These are phyloP conservation scores for Aspergillus heteromorphus DNA, from an alignment of 495 filamentous ascomycete species.

Conservation along the genomic window DNA sequence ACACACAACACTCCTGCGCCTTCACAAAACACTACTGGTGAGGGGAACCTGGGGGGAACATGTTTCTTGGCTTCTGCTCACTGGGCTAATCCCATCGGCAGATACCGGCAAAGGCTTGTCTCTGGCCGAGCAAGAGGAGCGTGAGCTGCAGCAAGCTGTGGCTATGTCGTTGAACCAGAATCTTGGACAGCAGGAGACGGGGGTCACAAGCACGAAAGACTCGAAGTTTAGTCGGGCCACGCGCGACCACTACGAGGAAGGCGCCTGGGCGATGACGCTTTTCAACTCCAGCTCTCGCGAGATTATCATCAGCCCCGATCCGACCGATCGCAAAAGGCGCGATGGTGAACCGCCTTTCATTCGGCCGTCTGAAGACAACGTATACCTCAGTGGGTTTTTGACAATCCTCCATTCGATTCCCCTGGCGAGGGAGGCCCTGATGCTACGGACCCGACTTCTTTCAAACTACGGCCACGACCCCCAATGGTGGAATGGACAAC, in stretches of 20 bases:
- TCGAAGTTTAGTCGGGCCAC: slow-evolving; percentile 67
- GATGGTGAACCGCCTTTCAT: slow-evolving; percentile 64
- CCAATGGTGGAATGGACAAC: slow-evolving; percentile 82
- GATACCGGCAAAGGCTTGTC: slow-evolving; percentile 40
- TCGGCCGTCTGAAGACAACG: slow-evolving; percentile 52
- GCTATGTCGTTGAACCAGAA: slow-evolving; percentile 46
- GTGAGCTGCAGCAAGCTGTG: slow-evolving; percentile 54
- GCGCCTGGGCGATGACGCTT: slow-evolving; percentile 70
- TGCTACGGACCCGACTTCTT: slow-evolving; percentile 47
- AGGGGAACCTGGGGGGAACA: slow-evolving; percentile 1
- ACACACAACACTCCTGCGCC: slow-evolving; percentile 1
- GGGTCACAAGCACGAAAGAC: slow-evolving; percentile 42
- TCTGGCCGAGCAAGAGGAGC: slow-evolving; percentile 50
- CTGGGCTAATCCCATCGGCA: slow-evolving; percentile 20
- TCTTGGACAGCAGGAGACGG: slow-evolving; percentile 51
- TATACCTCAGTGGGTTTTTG: slow-evolving; percentile 62
- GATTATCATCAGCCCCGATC: slow-evolving; percentile 55
- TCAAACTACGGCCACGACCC: slow-evolving; percentile 61
- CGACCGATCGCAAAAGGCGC: slow-evolving; percentile 54
- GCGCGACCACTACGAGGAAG: slow-evolving; percentile 64
- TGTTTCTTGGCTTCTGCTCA: not conserved
- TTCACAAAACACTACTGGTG: slow-evolving; percentile 20
- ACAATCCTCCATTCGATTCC: slow-evolving; percentile 84
- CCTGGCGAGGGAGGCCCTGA: slow-evolving; percentile 66
- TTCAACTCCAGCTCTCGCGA: slow-evolving; percentile 51